A percentile compares a stretch with the other conserved stretches of the same genome.
Evolutionary conservation across 305 asterid species (phyloP).

Genomic region (Plantago coronopus): DNA sequence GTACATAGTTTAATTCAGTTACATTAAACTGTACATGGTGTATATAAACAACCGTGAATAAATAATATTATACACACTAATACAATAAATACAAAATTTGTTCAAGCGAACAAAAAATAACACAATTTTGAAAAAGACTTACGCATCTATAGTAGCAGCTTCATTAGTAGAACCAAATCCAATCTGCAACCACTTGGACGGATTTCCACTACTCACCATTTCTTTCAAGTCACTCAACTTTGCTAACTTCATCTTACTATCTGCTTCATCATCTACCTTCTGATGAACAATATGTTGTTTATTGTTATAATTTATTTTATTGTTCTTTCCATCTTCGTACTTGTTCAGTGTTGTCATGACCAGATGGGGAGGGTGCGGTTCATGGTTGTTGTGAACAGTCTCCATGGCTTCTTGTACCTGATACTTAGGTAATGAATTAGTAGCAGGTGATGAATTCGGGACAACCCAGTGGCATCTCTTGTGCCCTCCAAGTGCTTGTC

Average conservation of each 20-base stretch:
- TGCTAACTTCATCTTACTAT: constrained; percentile 52
- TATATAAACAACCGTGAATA: too few species aligned
- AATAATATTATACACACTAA: too few species aligned
- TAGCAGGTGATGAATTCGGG: constrained; percentile 5
- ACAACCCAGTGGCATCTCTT: constrained; percentile 10
- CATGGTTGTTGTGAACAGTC: too few species aligned
- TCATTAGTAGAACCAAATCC: constrained; percentile 59
- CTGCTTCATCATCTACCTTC: constrained; percentile 51
- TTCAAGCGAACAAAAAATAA: too few species aligned
- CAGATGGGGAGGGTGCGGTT: not conserved
- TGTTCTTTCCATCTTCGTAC: not conserved
- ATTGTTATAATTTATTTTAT: not conserved
- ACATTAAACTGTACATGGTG: too few species aligned
- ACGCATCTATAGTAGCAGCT: constrained; percentile 26
- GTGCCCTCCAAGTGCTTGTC: constrained; percentile 11
- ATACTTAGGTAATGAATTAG: too few species aligned
- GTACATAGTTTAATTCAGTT: too few species aligned
- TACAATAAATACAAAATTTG: too few species aligned
- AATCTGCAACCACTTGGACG: constrained; percentile 76
- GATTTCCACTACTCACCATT: constrained; percentile 33
- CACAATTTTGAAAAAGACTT: not conserved
- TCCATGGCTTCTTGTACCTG: too few species aligned
- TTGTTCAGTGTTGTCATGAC: not conserved
- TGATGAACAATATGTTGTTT: not conserved
- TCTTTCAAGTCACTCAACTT: constrained; percentile 61